Conservation (phyloP, 2,329 filamentous ascomycete species). For the Aureobasidium namibiae region DNA sequence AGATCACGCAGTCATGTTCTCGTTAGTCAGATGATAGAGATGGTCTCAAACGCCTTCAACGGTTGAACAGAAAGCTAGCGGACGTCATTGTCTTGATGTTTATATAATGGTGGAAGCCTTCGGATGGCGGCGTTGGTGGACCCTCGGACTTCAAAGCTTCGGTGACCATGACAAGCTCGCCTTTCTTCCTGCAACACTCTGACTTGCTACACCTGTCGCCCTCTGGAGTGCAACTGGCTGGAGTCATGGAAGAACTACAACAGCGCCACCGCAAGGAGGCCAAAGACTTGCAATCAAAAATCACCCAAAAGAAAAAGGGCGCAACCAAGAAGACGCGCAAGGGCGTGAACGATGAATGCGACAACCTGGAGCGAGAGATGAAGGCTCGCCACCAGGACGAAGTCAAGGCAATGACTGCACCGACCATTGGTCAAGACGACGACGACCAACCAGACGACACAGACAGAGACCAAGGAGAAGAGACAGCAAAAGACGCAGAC, state of each 20-base stretch:
- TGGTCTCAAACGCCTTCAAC: background rate
- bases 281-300: slow-evolving; percentile 72
- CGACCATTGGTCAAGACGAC: background rate
- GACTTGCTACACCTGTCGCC: background rate
- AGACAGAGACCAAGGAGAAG: background rate
- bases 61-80: background rate
- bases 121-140: background rate
- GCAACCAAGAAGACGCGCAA: slow-evolving; percentile 73
- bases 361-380: slow-evolving; percentile 47
- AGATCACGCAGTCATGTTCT: background rate
- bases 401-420: slow-evolving; percentile 31
- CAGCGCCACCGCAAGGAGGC: slow-evolving; percentile 80
- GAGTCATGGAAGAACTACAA: slow-evolving; percentile 63
- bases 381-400: slow-evolving; percentile 47
- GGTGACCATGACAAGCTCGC: slow-evolving; percentile 5
- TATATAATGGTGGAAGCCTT: background rate
- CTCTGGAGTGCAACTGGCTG: background rate
- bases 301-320: slow-evolving; percentile 94
- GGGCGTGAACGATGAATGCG: slow-evolving; percentile 54
- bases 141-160: background rate
- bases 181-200: background rate
- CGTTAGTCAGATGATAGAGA: background rate
- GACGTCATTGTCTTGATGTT: background rate
- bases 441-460: background rate
- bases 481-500: background rate